Percentiles rank a stretch among this genome's conserved stretches.
phyloP scores from a whole-genome alignment of 805 yeast genomes.

The Pichia nakasei region DNA sequence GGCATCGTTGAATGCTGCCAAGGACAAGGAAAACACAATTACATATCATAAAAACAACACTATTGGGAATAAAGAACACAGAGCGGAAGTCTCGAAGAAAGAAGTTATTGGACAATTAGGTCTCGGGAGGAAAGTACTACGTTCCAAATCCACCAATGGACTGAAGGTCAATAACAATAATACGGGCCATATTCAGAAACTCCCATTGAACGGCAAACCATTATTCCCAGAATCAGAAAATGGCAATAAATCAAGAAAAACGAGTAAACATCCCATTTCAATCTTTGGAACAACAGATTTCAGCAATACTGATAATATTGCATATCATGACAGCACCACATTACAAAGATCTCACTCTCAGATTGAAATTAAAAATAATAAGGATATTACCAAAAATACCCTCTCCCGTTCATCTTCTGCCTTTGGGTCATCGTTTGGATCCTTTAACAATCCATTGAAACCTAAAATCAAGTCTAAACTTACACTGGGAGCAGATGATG shows the following conservation, averaged over 20 bases:
- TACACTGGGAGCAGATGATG: constrained; percentile 6
- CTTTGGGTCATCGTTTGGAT: background rate
- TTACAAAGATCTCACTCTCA: constrained; percentile 6
- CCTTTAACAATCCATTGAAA: background rate
- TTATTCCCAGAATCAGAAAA: background rate
- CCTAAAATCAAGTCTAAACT: constrained; percentile 6
- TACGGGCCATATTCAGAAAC: background rate
- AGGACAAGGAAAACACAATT: background rate
- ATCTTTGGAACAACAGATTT: background rate
- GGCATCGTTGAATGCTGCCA: background rate
- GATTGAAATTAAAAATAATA: background rate
- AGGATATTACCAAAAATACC: background rate
- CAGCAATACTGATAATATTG: background rate
- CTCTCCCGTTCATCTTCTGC: constrained; percentile 4
- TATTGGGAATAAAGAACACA: background rate
- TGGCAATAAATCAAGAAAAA: constrained; percentile 7
- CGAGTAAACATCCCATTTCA: background rate
- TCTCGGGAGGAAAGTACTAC: background rate
- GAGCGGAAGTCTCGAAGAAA: background rate
- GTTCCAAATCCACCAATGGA: constrained; percentile 4
- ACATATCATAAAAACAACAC: background rate
- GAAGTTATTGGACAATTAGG: background rate
- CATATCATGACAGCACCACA: constrained; percentile 3
- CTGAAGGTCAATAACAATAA: background rate
- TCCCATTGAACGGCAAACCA: background rate